A percentile compares a stretch with the other conserved stretches of the same genome.
These are phyloP conservation scores for Scutellaria baicalensis DNA, from an alignment of 257 asterid species.

Conservation along the genomic window DNA sequence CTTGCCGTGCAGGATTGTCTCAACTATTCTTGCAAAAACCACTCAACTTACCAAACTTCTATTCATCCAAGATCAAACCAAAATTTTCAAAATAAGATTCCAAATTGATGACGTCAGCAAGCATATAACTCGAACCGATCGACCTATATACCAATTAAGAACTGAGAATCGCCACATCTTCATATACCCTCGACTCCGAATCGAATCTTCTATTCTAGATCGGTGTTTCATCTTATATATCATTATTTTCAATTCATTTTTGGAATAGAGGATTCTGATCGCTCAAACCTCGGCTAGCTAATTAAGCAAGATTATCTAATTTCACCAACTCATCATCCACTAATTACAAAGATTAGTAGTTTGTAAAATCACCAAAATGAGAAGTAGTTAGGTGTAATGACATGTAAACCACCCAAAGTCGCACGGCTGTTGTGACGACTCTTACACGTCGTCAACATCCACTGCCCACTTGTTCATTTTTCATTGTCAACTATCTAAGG, in stretches of 20 bases:
- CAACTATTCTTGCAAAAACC: no score
- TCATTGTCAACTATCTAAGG: conserved; percentile 54
- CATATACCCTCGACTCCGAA: no score
- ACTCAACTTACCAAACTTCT: no score
- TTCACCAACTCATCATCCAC: conserved; percentile 56
- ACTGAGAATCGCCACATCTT: conserved; percentile 8
- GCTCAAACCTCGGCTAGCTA: background rate
- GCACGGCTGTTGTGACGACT: conserved; percentile 4
- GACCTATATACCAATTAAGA: conserved; percentile 24
- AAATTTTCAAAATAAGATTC: background rate
- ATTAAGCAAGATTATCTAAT: conserved; percentile 41
- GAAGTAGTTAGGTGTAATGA: conserved; percentile 60
- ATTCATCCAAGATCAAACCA: background rate
- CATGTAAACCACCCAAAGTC: conserved; percentile 59
- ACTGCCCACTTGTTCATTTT: conserved; percentile 39
- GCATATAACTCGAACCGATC: conserved; percentile 28
- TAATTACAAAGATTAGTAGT: conserved; percentile 25
- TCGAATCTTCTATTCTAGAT: no score
- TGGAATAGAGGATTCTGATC: no score
- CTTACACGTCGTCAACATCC: conserved; percentile 16
- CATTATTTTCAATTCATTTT: no score
- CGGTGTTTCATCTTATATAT: no score
- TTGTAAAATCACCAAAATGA: conserved; percentile 12
- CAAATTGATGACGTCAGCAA: conserved; percentile 18
- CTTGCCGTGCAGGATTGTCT: no score